Conservation (phyloP, 2,329 filamentous ascomycete species). For the Ascomycota sp. region DNA sequence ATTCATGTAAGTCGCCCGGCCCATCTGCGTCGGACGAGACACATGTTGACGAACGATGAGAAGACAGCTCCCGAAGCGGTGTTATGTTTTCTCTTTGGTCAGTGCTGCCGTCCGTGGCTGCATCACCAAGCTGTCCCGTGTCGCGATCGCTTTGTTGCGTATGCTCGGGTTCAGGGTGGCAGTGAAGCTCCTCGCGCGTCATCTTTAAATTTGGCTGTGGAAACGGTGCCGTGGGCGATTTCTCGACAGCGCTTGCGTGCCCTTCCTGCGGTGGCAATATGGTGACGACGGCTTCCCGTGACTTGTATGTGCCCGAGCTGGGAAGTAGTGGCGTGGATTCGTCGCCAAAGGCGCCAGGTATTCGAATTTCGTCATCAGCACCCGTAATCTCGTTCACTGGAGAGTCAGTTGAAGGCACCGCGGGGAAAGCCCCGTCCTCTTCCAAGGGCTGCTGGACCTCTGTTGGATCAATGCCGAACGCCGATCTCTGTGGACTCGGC, state of each 20-base stretch:
- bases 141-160: slow-evolving; percentile 7
- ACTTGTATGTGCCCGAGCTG: slow-evolving; percentile 4
- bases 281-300: slow-evolving; percentile 24
- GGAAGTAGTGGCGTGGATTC: slow-evolving; percentile 15
- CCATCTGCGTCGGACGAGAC: slow-evolving; percentile 16
- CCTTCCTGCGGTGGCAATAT: slow-evolving; percentile 22
- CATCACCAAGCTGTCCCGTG: slow-evolving; percentile 11
- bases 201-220: slow-evolving; percentile 10
- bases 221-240: slow-evolving; percentile 11
- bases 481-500: slow-evolving; percentile 9
- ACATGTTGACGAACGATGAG: slow-evolving; percentile 18
- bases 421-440: slow-evolving; percentile 16
- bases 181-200: slow-evolving; percentile 17
- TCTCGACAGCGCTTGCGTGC: slow-evolving; percentile 2
- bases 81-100: slow-evolving; percentile 12
- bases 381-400: slow-evolving; percentile 1
- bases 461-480: slow-evolving; percentile 10
- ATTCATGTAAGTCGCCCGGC: slow-evolving; percentile 9
- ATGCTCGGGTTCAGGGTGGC: slow-evolving; percentile 15
- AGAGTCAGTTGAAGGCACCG: slow-evolving; percentile 2
- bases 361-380: slow-evolving; percentile 2
- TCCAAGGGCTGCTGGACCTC: slow-evolving; percentile 32
- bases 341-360: slow-evolving; percentile 13
- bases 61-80: slow-evolving; percentile 11
- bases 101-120: slow-evolving; percentile 14